Base-by-base conservation (phyloP, 345 rosid species). In the Brassica juncea region DNA sequence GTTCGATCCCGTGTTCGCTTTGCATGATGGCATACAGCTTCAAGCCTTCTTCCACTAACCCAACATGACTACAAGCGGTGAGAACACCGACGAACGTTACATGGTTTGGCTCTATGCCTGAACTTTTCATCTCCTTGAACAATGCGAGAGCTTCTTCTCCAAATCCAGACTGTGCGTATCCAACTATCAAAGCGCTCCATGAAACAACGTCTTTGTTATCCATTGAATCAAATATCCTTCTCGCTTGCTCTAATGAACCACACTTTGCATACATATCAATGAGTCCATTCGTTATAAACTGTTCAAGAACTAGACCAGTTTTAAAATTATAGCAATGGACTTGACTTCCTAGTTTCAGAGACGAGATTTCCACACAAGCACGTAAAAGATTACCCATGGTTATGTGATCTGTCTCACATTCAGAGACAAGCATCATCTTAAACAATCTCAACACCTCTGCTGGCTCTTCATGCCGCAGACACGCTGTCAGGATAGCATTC, bases 261-360 rank as follows among this genome's bases (percentile, higher is more conserved):
- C 91, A 91, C 72, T 93, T 93, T 25, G 86, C 82, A 64, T 93
- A 89, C 93, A 91, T 82, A 89, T 93, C 92, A 25, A 87, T 81
- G 63, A 93, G 77, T 7, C 91, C 85, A 70, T 93, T 93, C 58
- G 30, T 72, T 42, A 85, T 81, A 72, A 83, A 82, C 23, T 84
- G 85, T 66, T 88, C 88, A 66, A 58, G 83, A 39, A 71, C 52
- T 80, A 88, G 77, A 25, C 88, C 91, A 8, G 80, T 65, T 89
- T 90, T 90, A 16, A 87, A 3, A 34, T 83, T 75, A 66, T 84
- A 78, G 82, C 88, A 84, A 74, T 89, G 94, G 61, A 88, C 77
- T 86, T 90, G 91, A 74, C 78, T 85, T 63, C 93, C 94, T 83
- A 82, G 82, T 65, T 89, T 87, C 15, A 91, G 74, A 66, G 98